A percentile compares a stretch with the other conserved stretches of the same genome.
phyloP scores from a whole-genome alignment of 345 rosid species.

The Boechera divaricarpa region DNA sequence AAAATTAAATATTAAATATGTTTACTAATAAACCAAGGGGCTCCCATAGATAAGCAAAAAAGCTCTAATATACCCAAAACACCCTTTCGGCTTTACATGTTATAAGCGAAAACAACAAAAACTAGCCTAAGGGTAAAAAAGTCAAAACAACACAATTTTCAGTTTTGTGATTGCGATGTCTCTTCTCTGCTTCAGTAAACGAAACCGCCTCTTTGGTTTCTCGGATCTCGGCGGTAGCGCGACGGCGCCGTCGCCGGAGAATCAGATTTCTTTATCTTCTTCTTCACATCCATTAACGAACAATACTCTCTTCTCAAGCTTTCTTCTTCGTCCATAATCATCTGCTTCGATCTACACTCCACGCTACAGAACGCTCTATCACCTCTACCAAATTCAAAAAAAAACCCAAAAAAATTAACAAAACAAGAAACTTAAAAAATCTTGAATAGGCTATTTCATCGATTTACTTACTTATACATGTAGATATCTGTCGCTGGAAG shows the following conservation, averaged over 20 bases:
- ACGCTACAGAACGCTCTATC: constrained; percentile 85
- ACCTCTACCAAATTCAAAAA: constrained; percentile 52
- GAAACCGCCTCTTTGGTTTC: constrained; percentile 68
- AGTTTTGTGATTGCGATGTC: not conserved
- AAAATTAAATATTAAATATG: not conserved
- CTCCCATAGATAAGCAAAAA: constrained; percentile 23
- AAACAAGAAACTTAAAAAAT: not conserved
- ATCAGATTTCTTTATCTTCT: constrained; percentile 34
- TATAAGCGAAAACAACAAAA: constrained; percentile 41
- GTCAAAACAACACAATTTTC: constrained; percentile 14
- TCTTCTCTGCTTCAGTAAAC: constrained; percentile 49
- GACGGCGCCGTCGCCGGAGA: constrained; percentile 41
- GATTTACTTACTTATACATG: constrained; percentile 81
- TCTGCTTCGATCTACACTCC: constrained; percentile 93
- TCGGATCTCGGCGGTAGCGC: constrained; percentile 52
- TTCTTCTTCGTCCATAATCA: constrained; percentile 83
- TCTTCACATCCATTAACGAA: constrained; percentile 51
- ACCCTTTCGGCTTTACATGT: constrained; percentile 46
- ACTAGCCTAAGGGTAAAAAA: constrained; percentile 44
- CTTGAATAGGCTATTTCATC: not conserved
- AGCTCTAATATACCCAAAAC: constrained; percentile 17
- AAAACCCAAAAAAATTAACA: not conserved
- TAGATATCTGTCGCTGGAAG: constrained; percentile 80
- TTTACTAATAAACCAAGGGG: constrained; percentile 6
- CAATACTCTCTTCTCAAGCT: constrained; percentile 52